Percentiles rank a stretch among this genome's conserved stretches.
phyloP scores from a whole-genome alignment of 768 basidiomycete species.

The Strobilomyces dryophilus region DNA sequence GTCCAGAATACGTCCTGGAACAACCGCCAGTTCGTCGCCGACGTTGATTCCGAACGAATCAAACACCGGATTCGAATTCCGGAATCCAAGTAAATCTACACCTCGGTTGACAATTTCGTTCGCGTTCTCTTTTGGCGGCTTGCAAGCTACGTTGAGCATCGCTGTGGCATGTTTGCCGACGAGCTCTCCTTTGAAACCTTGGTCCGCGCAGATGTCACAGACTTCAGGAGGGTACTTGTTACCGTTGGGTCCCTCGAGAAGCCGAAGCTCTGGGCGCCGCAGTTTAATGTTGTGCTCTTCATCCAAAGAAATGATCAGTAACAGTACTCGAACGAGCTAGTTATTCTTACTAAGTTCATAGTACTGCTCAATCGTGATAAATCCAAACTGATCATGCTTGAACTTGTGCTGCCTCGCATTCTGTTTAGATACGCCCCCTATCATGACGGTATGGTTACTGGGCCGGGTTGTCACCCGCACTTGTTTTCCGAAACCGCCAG shows the following conservation, averaged over 20 bases:
- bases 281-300: constrained; percentile 39
- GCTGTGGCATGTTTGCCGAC: constrained; percentile 37
- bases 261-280: constrained; percentile 32
- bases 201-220: constrained; percentile 41
- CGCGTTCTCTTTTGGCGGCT: constrained; percentile 44
- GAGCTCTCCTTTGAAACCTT: constrained; percentile 46
- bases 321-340: neutral
- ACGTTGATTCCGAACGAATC: constrained; percentile 42
- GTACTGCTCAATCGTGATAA: constrained; percentile 42
- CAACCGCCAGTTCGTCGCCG: constrained; percentile 46
- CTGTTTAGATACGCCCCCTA: constrained; percentile 45
- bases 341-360: constrained; percentile 37
- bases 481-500: constrained; percentile 54
- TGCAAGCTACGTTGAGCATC: constrained; percentile 48
- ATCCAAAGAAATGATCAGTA: neutral
- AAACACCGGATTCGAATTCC: constrained; percentile 28
- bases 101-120: constrained; percentile 40
- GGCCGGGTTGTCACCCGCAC: constrained; percentile 62
- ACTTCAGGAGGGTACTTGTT: constrained; percentile 43
- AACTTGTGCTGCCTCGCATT: constrained; percentile 39
- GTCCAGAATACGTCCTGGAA: constrained; percentile 49
- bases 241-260: constrained; percentile 38
- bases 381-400: constrained; percentile 31
- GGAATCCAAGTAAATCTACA: constrained; percentile 40
- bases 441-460: constrained; percentile 63